Evolutionary conservation across 208 protist genomes (phyloP).

Genomic region (Trypanosoma avium): DNA sequence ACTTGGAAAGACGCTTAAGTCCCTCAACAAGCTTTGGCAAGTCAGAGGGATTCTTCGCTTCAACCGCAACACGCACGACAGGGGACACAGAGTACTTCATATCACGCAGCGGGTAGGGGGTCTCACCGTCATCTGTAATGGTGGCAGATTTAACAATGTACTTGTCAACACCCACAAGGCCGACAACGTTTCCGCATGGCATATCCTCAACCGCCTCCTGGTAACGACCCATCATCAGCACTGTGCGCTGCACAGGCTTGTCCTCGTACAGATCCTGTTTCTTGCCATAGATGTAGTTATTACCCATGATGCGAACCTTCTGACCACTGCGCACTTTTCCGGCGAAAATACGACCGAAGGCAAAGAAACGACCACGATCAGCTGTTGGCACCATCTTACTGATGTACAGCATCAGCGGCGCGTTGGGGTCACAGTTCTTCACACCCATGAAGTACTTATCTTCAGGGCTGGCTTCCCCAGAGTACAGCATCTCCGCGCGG

Average conservation of each 20-base stretch:
- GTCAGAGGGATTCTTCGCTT: constrained; percentile 97
- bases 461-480: constrained; percentile 94
- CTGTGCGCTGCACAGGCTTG: constrained; percentile 66
- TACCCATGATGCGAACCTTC: constrained; percentile 98
- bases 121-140: constrained; percentile 90
- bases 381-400: constrained; percentile 99
- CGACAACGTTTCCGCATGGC: constrained; percentile 98
- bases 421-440: constrained; percentile 92
- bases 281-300: constrained; percentile 98
- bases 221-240: constrained; percentile 92
- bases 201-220: constrained; percentile 96
- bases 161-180: constrained; percentile 99
- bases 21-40: constrained; percentile 98
- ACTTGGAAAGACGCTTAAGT: constrained; percentile 97
- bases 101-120: constrained; percentile 62
- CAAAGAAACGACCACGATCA: constrained; percentile 93
- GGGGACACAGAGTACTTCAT: constrained; percentile 99
- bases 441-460: constrained; percentile 89
- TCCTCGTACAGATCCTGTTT: constrained; percentile 95
- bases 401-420: constrained; percentile 98
- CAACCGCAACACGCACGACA: constrained; percentile 97
- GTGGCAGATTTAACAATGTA: constrained; percentile 99
- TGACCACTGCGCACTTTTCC: constrained; percentile 97
- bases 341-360: constrained; percentile 73
- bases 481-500: constrained; percentile 96